Evolutionary conservation across 2,329 filamentous ascomycete genomes (phyloP), one percentile per base, ranked within the genome.

Genomic region (Colletotrichum sp.): DNA sequence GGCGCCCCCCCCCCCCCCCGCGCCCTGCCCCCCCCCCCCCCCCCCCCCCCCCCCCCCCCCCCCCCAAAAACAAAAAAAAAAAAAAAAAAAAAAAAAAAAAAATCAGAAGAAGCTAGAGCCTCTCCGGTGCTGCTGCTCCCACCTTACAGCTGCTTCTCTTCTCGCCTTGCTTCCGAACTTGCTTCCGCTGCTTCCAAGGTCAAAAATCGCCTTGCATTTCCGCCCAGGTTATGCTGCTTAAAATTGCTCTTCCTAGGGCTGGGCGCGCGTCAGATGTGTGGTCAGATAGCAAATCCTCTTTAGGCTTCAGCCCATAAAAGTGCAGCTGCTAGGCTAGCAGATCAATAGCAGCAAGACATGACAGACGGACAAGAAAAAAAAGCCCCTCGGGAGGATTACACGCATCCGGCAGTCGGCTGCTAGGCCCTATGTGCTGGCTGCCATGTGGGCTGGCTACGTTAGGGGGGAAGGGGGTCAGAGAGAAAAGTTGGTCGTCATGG

Each of bases 191-290:
- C 18, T 48, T 26, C 36, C 55, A 30, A 58, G 55, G 55, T 36
- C 16, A 24, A 16, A 64, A 64, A 10, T 64, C 24, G 32, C 32
- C n/a, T 67, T 30, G 65, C 65, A 30, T 38, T 60, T 21, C 43
- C n/a, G 15, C 16, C 28, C 52, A 21, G 55, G 38, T 66, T 24
- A 56, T 43, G 38, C 52, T 71, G 60, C 30, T 48, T 56, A 30
- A 26, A 24, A 43, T 36, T 62, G 18, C 55, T 60, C 61, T 36
- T 60, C 70, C 34, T 65, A 68, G 64, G 73, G 73, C 70, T 75
- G 70, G 70, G 70, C 73, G 43, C 62, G 56, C 43, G 73, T 75
- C 70, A 73, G 73, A 73, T 28, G 28, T 52, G 69, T 72, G 73
- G 69, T 75, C 69, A 73, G 73, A 73, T 34, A 30, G 62, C 56